These are phyloP conservation scores for Arthonia radiata DNA, from an alignment of 495 filamentous ascomycete species.

Conservation along the genomic window DNA sequence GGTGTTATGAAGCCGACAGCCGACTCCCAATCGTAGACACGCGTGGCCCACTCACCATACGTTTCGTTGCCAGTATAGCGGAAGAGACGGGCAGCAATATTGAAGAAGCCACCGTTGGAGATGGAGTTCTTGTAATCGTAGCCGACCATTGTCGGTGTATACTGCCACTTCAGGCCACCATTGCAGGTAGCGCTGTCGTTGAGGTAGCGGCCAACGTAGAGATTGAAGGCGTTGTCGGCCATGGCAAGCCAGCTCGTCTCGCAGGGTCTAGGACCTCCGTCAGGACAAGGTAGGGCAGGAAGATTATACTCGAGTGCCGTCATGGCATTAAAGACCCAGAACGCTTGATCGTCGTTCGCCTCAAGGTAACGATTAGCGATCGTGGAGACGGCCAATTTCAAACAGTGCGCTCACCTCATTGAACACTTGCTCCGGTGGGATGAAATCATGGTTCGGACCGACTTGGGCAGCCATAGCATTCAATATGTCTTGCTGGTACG, in stretches of 20 bases:
- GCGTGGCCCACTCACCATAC: conserved; percentile 44
- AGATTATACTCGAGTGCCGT: conserved; percentile 50
- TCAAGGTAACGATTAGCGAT: conserved; percentile 5
- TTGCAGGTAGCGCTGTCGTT: conserved; percentile 36
- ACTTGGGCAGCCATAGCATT: conserved; percentile 33
- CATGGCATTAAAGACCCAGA: conserved; percentile 55
- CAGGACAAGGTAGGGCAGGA: conserved; percentile 36
- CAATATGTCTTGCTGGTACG: conserved; percentile 30
- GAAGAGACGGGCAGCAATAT: conserved; percentile 43
- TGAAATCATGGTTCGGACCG: conserved; percentile 30
- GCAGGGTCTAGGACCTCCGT: too few species aligned
- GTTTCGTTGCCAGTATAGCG: conserved; percentile 45
- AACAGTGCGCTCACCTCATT: conserved; percentile 14
- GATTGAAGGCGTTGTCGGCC: conserved; percentile 64
- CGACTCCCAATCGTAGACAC: conserved; percentile 40
- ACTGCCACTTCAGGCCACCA: conserved; percentile 67
- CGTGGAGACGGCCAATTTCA: not conserved
- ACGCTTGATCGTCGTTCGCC: conserved; percentile 54
- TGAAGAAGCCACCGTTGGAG: conserved; percentile 54
- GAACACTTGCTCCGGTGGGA: conserved; percentile 35
- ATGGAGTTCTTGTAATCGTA: conserved; percentile 68
- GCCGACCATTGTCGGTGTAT: conserved; percentile 42
- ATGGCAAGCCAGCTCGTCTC: conserved; percentile 53
- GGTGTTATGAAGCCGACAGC: conserved; percentile 30
- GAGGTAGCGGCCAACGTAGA: conserved; percentile 47